These are phyloP conservation scores for Areca catechu DNA, from an alignment of 176 grass and related monocot genomes.

Conservation along the genomic window DNA sequence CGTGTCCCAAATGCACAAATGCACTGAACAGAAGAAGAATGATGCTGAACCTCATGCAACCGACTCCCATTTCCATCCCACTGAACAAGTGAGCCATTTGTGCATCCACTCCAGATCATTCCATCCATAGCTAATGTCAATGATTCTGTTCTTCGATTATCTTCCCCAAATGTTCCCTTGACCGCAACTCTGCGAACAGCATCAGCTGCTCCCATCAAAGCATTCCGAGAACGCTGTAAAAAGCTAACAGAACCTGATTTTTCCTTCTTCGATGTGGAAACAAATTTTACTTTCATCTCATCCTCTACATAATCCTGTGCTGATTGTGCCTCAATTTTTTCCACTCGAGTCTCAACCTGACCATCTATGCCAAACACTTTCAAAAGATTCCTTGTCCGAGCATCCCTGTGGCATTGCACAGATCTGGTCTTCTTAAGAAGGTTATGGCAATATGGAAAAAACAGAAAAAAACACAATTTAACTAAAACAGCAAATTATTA, in stretches of 20 bases:
- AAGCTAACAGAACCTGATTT: constrained; percentile 81
- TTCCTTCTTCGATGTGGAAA: constrained; percentile 67
- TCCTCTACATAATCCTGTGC: constrained; percentile 61
- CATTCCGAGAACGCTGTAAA: constrained; percentile 92
- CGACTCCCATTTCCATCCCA: constrained; percentile 78
- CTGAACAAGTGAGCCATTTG: constrained; percentile 72
- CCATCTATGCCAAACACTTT: constrained; percentile 91
- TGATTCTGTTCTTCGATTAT: constrained; percentile 71
- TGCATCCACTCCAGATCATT: constrained; percentile 82
- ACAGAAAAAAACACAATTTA: too few relatives aligned
- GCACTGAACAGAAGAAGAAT: constrained; percentile 75
- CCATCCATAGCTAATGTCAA: constrained; percentile 65
- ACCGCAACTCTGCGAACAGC: constrained; percentile 72
- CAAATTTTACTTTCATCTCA: constrained; percentile 63
- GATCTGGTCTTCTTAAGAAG: too few relatives aligned
- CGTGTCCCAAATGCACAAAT: constrained; percentile 73
- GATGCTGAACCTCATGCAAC: constrained; percentile 71
- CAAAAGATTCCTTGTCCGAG: constrained; percentile 76
- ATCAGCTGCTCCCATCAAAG: constrained; percentile 80
- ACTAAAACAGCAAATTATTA: too few relatives aligned
- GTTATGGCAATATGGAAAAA: too few relatives aligned
- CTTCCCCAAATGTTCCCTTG: constrained; percentile 82
- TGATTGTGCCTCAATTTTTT: constrained; percentile 23
- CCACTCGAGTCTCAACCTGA: constrained; percentile 41
- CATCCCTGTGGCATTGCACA: constrained; percentile 45